Conservation (phyloP, 2,329 filamentous ascomycete genomes). For the Akanthomyces dipterigenus region DNA sequence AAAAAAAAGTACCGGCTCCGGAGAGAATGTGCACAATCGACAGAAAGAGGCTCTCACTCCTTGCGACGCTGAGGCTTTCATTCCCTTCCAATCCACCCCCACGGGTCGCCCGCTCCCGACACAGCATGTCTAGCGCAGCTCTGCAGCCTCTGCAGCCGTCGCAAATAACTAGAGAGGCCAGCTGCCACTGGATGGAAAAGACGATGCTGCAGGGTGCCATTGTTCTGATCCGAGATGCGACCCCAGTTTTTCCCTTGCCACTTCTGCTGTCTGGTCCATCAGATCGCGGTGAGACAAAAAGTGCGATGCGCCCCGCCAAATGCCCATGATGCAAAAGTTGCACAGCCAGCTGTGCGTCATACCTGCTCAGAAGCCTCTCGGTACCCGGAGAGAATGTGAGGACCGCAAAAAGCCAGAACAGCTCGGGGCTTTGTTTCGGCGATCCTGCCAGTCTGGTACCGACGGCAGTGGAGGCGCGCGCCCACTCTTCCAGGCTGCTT, state of each 20-base stretch:
- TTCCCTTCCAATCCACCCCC: background rate
- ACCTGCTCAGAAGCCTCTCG: no score
- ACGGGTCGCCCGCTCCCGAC: background rate
- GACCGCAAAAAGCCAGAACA: no score
- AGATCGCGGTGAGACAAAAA: conserved; percentile 2
- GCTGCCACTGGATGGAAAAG: background rate
- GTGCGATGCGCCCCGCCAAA: background rate
- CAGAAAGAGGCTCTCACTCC: background rate
- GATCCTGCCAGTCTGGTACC: background rate
- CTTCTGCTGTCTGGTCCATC: background rate
- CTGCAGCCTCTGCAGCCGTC: conserved; percentile 9
- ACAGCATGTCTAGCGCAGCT: background rate
- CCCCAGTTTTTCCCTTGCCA: background rate
- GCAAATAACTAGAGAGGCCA: background rate
- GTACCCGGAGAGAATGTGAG: no score
- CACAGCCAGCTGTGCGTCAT: background rate
- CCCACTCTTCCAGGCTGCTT: background rate
- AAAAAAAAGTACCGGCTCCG: background rate
- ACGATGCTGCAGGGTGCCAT: background rate
- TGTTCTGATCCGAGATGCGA: conserved; percentile 1
- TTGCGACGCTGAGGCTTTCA: background rate
- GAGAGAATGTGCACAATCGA: background rate
- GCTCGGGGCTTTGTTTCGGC: background rate
- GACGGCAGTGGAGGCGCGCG: background rate
- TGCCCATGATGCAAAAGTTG: background rate